Conservation (phyloP, 129 eudicot species). For the Tanacetum coccineum region DNA sequence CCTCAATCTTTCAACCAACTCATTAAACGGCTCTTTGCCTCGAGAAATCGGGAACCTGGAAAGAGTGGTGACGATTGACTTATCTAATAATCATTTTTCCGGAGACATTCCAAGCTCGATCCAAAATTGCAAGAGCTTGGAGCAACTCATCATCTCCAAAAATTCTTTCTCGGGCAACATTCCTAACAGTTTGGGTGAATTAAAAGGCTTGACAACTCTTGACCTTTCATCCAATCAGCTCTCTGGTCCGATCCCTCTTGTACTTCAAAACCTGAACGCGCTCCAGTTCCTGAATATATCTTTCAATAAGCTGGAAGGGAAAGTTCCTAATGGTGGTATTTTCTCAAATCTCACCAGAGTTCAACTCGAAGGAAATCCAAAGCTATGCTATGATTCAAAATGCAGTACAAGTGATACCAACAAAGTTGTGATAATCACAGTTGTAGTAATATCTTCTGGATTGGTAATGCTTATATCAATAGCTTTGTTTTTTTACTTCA, state of each 20-base stretch:
- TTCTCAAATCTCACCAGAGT: constrained; percentile 41
- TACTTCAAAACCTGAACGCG: constrained; percentile 33
- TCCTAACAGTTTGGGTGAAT: constrained; percentile 35
- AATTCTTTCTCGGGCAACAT: constrained; percentile 46
- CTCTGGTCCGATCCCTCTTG: constrained; percentile 50
- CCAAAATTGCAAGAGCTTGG: constrained; percentile 55
- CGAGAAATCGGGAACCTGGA: constrained; percentile 38
- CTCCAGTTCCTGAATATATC: constrained; percentile 54
- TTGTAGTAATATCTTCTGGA: not conserved
- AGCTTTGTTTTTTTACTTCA: constrained; percentile 24
- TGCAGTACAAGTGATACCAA: constrained; percentile 18
- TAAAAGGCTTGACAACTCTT: constrained; percentile 48
- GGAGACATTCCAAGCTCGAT: constrained; percentile 48
- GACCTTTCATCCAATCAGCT: constrained; percentile 65
- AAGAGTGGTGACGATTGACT: constrained; percentile 42
- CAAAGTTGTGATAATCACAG: not conserved
- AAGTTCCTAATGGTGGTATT: constrained; percentile 44
- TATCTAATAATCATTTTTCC: constrained; percentile 39
- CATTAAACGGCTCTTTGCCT: constrained; percentile 49
- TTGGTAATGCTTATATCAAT: constrained; percentile 7
- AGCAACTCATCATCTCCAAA: constrained; percentile 29
- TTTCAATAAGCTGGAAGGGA: constrained; percentile 59
- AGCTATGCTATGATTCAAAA: constrained; percentile 33
- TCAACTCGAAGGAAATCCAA: constrained; percentile 52
- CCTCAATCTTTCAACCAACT: constrained; percentile 54